Evolutionary conservation across 805 yeast species (phyloP).

Genomic region (Kazachstania kunashirensis): DNA sequence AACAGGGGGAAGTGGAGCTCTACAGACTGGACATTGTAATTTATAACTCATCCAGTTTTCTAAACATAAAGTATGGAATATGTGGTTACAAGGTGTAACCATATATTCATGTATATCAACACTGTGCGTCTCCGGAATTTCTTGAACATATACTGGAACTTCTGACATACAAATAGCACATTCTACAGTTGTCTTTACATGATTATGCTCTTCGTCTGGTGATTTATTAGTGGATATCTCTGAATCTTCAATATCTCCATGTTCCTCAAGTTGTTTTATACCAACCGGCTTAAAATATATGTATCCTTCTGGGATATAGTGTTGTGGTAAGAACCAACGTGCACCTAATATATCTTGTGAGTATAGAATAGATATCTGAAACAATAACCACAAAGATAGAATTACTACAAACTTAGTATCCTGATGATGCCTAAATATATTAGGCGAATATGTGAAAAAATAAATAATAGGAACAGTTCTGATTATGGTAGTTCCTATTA

Average conservation of each 20-base stretch:
- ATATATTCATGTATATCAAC: slow-evolving; percentile 45
- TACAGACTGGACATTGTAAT: slow-evolving; percentile 88
- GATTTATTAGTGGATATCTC: neutral
- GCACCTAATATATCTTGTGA: slow-evolving; percentile 67
- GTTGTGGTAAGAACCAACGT: slow-evolving; percentile 71
- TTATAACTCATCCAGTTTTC: slow-evolving; percentile 91
- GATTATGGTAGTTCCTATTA: slow-evolving; percentile 55
- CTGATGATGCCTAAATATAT: slow-evolving; percentile 63
- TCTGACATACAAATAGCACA: slow-evolving; percentile 88
- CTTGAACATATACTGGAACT: slow-evolving; percentile 33
- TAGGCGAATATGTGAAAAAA: slow-evolving; percentile 40
- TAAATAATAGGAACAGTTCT: slow-evolving; percentile 60
- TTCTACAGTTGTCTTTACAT: slow-evolving; percentile 37
- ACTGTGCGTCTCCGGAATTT: slow-evolving; percentile 24
- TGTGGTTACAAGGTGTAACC: slow-evolving; percentile 88
- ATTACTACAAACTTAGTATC: slow-evolving; percentile 42
- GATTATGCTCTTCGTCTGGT: neutral
- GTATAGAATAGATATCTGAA: slow-evolving; percentile 50
- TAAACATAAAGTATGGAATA: slow-evolving; percentile 82
- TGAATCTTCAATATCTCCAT: slow-evolving; percentile 12
- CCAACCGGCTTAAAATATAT: slow-evolving; percentile 51
- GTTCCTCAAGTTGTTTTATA: slow-evolving; percentile 23
- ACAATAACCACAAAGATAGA: slow-evolving; percentile 43
- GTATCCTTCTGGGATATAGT: slow-evolving; percentile 68
- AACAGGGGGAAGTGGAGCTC: slow-evolving; percentile 75